Conservation (phyloP, 2,329 filamentous ascomycete genomes). For the Coniella vitis region DNA sequence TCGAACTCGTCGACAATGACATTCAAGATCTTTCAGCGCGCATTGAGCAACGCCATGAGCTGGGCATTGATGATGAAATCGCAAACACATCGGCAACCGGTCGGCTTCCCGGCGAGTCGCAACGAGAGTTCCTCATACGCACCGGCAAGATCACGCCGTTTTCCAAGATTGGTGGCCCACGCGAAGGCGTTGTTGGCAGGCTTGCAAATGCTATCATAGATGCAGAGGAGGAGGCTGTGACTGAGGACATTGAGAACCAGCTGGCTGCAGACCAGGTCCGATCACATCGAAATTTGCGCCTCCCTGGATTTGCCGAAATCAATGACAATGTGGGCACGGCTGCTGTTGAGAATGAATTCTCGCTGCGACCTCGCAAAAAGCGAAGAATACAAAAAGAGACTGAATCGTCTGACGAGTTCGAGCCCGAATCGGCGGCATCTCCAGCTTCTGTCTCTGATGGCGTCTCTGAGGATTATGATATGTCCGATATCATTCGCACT, state of each 20-base stretch:
- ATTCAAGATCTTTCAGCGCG: conserved; percentile 73
- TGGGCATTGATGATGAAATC: conserved; percentile 36
- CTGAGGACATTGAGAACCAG: conserved; percentile 39
- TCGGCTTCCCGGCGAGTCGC: conserved; percentile 70
- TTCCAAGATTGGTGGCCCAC: conserved; percentile 64
- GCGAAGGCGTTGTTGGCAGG: conserved; percentile 57
- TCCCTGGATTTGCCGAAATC: conserved; percentile 62
- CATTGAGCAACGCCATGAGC: conserved; percentile 66
- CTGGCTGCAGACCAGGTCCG: conserved; percentile 39
- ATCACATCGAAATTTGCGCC: conserved; percentile 67
- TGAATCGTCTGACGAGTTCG: conserved; percentile 40
- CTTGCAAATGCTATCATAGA: conserved; percentile 74
- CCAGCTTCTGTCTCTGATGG: conserved; percentile 20
- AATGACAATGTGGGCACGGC: conserved; percentile 25
- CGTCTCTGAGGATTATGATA: conserved; percentile 33
- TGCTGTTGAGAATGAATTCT: conserved; percentile 46
- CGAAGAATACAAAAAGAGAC: conserved; percentile 32
- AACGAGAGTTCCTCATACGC: conserved; percentile 83
- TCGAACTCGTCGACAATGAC: conserved; percentile 61
- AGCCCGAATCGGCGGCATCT: conserved; percentile 24
- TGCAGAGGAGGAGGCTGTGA: conserved; percentile 66
- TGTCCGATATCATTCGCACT: conserved; percentile 30
- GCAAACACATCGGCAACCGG: conserved; percentile 42
- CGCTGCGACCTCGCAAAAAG: conserved; percentile 52
- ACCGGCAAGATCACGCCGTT: conserved; percentile 98